Evolutionary conservation across 148 eudicot genomes (phyloP).

Genomic region (Limonium bicolor): DNA sequence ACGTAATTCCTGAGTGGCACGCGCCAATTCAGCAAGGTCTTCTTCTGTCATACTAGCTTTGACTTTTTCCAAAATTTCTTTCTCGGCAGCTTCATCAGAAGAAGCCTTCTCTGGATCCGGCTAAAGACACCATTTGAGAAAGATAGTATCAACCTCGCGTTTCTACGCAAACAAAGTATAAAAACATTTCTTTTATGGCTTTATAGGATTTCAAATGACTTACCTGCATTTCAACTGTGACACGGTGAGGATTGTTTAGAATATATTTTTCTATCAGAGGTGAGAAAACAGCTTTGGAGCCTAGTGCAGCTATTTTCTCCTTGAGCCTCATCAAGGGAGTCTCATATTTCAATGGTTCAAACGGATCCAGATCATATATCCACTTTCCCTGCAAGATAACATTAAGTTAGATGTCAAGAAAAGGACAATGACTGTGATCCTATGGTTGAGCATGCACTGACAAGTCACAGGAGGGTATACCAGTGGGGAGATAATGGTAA

Average conservation of each 20-base stretch:
- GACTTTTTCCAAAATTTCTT: constrained; percentile 58
- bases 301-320: constrained; percentile 76
- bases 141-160: neutral
- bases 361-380: constrained; percentile 97
- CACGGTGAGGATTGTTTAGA: constrained; percentile 76
- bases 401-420: neutral
- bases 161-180: no score
- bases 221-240: constrained; percentile 96
- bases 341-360: constrained; percentile 86
- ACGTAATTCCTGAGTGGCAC: constrained; percentile 73
- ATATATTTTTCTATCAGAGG: constrained; percentile 77
- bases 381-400: constrained; percentile 60
- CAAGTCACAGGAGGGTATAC: no score
- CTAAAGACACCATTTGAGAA: constrained; percentile 14
- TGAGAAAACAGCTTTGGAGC: constrained; percentile 90
- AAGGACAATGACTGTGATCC: no score
- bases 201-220: constrained; percentile 2
- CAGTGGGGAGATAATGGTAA: no score
- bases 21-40: constrained; percentile 90
- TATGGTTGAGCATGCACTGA: no score
- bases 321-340: constrained; percentile 68
- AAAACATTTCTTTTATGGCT: no score
- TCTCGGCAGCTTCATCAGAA: constrained; percentile 75
- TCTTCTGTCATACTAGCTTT: constrained; percentile 86
- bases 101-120: constrained; percentile 97